phyloP scores from a whole-genome alignment of 2,329 filamentous ascomycete genomes.

The Tetracladium maxilliforme region DNA sequence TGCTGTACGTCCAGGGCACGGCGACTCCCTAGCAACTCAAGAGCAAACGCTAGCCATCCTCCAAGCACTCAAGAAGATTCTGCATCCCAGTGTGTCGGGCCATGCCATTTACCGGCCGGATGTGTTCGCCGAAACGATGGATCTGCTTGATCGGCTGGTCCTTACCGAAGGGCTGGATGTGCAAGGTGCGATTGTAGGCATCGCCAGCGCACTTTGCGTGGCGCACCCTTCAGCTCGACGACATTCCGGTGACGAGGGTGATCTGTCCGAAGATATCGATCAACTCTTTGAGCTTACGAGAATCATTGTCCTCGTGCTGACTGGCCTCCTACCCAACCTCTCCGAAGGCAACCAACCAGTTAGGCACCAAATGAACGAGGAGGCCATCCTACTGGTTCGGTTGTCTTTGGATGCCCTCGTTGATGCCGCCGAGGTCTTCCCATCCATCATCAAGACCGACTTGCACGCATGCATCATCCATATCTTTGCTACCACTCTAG shows the following conservation, averaged over 20 bases:
- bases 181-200: conserved; percentile 85
- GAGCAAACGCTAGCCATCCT: conserved; percentile 81
- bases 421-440: conserved; percentile 90
- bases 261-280: conserved; percentile 91
- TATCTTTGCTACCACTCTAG: conserved; percentile 87
- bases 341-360: conserved; percentile 39
- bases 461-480: conserved; percentile 93
- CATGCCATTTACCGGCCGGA: conserved; percentile 94
- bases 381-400: conserved; percentile 67
- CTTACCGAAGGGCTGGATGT: conserved; percentile 82
- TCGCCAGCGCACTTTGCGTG: conserved; percentile 78
- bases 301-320: conserved; percentile 87
- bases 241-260: conserved; percentile 51
- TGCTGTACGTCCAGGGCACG: conserved; percentile 58
- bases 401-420: conserved; percentile 78
- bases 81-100: conserved; percentile 86
- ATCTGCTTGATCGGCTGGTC: conserved; percentile 81
- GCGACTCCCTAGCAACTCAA: conserved; percentile 52
- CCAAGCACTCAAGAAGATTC: conserved; percentile 82
- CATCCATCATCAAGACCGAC: conserved; percentile 90
- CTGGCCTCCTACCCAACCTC: conserved; percentile 74
- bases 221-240: conserved; percentile 79
- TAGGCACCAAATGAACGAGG: conserved; percentile 71
- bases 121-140: conserved; percentile 94
- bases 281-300: conserved; percentile 93